These are phyloP conservation scores for Saccharomyces kudriavzevii DNA, from an alignment of 805 yeast genomes.

Conservation along the genomic window DNA sequence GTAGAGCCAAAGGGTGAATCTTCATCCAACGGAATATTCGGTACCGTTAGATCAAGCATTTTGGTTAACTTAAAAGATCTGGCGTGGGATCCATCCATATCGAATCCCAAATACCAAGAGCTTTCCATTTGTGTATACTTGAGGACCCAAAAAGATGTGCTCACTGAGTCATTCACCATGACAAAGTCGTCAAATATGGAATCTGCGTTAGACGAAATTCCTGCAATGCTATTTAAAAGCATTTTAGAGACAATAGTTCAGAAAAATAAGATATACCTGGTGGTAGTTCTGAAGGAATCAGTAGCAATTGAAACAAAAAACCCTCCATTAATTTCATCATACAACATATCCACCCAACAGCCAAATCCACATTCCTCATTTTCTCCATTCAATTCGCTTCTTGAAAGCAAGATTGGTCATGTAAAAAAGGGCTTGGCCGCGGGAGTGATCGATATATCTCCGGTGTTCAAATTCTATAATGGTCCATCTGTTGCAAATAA, in stretches of 20 bases:
- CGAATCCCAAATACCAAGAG: slow-evolving; percentile 57
- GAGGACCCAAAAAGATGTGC: slow-evolving; percentile 51
- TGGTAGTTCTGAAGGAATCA: slow-evolving; percentile 67
- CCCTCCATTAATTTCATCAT: neutral
- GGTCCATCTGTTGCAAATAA: slow-evolving; percentile 55
- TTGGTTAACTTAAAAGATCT: slow-evolving; percentile 72
- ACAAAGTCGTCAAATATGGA: slow-evolving; percentile 52
- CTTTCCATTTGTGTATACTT: slow-evolving; percentile 67
- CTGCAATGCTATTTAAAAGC: slow-evolving; percentile 73
- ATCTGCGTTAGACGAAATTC: slow-evolving; percentile 54
- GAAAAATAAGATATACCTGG: slow-evolving; percentile 61
- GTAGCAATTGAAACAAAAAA: slow-evolving; percentile 31
- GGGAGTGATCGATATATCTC: slow-evolving; percentile 78
- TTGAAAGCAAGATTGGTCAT: slow-evolving; percentile 7
- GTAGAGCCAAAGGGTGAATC: slow-evolving; percentile 37
- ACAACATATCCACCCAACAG: slow-evolving; percentile 10
- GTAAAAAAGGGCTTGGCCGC: slow-evolving; percentile 78
- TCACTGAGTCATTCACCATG: slow-evolving; percentile 76
- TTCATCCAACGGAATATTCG: slow-evolving; percentile 3
- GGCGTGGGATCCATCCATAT: slow-evolving; percentile 46
- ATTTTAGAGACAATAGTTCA: slow-evolving; percentile 58
- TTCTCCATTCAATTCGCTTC: slow-evolving; percentile 12
- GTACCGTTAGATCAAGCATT: slow-evolving; percentile 42
- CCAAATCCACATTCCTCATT: slow-evolving; percentile 17
- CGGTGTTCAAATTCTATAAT: slow-evolving; percentile 60